phyloP scores from a whole-genome alignment of 129 eudicot species.

The Artemisia annua region DNA sequence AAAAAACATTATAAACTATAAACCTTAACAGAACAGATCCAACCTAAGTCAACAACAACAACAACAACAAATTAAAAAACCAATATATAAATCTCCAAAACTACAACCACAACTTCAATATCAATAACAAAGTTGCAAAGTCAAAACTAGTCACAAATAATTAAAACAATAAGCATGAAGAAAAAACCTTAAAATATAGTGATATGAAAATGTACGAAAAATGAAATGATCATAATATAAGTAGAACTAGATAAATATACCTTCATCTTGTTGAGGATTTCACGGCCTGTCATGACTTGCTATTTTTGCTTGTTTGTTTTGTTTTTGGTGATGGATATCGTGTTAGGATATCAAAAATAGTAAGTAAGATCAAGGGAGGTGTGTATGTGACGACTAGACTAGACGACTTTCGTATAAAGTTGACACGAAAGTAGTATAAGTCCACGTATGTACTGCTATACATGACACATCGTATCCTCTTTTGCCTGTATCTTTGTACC shows the following conservation, averaged over 20 bases:
- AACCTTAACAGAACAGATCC: too few species aligned
- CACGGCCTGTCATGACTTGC: constrained; percentile 39
- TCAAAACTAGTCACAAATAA: too few species aligned
- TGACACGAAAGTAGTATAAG: too few species aligned
- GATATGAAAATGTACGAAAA: neutral
- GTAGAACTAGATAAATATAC: neutral
- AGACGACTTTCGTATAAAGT: constrained; percentile 3
- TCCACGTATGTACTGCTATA: too few species aligned
- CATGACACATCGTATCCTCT: too few species aligned
- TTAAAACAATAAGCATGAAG: neutral
- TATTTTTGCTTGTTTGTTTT: neutral
- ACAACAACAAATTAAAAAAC: too few species aligned
- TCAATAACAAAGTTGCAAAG: neutral
- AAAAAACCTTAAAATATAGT: neutral
- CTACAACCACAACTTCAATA: too few species aligned
- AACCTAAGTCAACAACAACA: too few species aligned
- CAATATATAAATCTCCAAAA: too few species aligned
- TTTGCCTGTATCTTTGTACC: too few species aligned
- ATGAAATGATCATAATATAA: neutral
- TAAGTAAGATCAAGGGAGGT: neutral
- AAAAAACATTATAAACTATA: too few species aligned
- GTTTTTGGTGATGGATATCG: neutral
- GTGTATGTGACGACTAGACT: neutral
- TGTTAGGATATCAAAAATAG: neutral
- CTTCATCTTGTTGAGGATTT: constrained; percentile 44